Percentiles rank a stretch among this genome's conserved stretches.
phyloP scores from a whole-genome alignment of 176 grass and related monocot species.

The Elymus sibiricus region DNA sequence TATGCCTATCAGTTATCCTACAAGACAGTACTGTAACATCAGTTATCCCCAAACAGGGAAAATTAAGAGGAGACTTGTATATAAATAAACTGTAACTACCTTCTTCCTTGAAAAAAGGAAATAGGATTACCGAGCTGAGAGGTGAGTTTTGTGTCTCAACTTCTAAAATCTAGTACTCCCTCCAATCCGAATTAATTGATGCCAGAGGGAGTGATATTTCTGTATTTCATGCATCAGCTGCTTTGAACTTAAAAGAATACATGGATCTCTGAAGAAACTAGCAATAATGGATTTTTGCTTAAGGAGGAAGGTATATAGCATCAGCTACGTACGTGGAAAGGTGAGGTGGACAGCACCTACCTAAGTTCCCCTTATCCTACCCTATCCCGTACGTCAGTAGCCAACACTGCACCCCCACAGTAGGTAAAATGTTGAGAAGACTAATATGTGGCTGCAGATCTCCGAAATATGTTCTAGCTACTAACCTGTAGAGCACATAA shows the following conservation, averaged over 20 bases:
- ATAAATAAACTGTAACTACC: neutral
- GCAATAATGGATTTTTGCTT: neutral
- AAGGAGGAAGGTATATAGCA: constrained; percentile 14
- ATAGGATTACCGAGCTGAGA: neutral
- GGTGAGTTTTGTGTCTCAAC: too few relatives aligned
- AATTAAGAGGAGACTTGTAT: neutral
- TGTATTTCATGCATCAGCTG: neutral
- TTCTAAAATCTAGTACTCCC: too few relatives aligned
- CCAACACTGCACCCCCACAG: neutral
- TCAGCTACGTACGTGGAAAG: constrained; percentile 13
- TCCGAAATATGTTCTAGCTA: neutral
- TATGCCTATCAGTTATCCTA: neutral
- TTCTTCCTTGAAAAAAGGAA: neutral
- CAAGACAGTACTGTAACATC: neutral
- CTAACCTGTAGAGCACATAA: neutral
- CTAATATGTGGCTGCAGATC: neutral
- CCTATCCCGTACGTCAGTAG: neutral
- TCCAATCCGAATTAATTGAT: too few relatives aligned
- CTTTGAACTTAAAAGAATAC: neutral
- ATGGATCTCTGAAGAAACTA: neutral
- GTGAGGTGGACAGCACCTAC: constrained; percentile 38
- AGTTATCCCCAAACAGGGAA: neutral
- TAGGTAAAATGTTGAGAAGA: neutral
- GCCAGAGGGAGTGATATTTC: neutral
- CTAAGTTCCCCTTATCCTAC: constrained; percentile 4